Percentiles rank a stretch among this genome's conserved stretches.
Conservation (phyloP, 2,329 filamentous ascomycete genomes). For the Didymella lethalis region DNA sequence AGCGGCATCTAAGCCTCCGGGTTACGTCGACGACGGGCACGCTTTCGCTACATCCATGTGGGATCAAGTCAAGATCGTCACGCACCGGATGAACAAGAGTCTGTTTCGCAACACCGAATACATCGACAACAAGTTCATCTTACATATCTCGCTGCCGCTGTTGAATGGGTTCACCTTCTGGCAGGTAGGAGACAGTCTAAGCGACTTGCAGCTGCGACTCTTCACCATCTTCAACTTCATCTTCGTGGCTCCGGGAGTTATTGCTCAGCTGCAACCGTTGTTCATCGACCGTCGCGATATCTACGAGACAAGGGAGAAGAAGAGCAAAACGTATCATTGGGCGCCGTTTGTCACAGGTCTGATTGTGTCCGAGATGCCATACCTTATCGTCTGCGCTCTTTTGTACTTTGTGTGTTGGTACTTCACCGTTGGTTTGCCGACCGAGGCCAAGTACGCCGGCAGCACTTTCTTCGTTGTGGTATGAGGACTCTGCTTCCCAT, state of each 20-base stretch:
- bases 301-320: background rate
- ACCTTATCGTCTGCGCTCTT: background rate
- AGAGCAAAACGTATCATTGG: background rate
- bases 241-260: background rate
- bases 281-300: background rate
- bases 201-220: background rate
- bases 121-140: background rate
- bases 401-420: background rate
- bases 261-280: background rate
- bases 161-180: background rate
- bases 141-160: background rate
- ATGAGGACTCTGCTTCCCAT: background rate
- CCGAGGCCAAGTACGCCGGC: background rate
- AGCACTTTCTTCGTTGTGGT: background rate
- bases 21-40: background rate
- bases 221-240: background rate
- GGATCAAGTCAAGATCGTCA: background rate
- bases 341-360: background rate
- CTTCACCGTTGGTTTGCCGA: background rate
- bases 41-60: background rate
- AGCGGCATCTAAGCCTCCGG: background rate
- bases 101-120: background rate
- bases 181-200: background rate
- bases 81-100: background rate
- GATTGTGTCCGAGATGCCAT: background rate